A percentile compares a stretch with the other conserved stretches of the same genome.
Conservation (phyloP, 2,329 filamentous ascomycete species). For the Albophoma yamanashiensis region DNA sequence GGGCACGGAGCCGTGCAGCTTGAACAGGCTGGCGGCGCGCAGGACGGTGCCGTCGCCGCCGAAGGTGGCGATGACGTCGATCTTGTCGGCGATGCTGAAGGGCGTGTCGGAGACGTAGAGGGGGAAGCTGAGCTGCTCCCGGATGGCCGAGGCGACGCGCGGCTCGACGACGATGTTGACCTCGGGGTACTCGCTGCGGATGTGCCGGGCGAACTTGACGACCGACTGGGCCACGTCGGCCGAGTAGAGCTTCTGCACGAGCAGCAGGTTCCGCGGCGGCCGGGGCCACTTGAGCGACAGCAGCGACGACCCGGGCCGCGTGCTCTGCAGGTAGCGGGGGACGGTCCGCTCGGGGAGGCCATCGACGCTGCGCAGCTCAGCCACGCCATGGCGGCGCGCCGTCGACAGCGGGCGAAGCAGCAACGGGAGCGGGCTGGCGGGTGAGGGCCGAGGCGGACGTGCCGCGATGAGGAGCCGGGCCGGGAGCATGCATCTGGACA, state of each 20-base stretch:
- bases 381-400: slow-evolving; percentile 26
- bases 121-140: slow-evolving; percentile 60
- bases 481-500: background rate
- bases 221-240: slow-evolving; percentile 41
- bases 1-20: slow-evolving; percentile 69
- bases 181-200: slow-evolving; percentile 68
- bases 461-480: background rate
- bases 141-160: slow-evolving; percentile 59
- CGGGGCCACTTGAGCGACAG: slow-evolving; percentile 43
- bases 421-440: background rate
- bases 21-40: slow-evolving; percentile 46
- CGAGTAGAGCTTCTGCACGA: slow-evolving; percentile 48
- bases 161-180: slow-evolving; percentile 78
- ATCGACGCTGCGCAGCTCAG: slow-evolving; percentile 18
- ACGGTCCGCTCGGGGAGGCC: slow-evolving; percentile 21
- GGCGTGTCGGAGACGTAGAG: slow-evolving; percentile 48
- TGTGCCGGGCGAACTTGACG: slow-evolving; percentile 54
- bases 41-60: slow-evolving; percentile 59
- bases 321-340: slow-evolving; percentile 24
- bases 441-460: background rate
- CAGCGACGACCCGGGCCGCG: slow-evolving; percentile 39
- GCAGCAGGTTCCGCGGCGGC: slow-evolving; percentile 44
- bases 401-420: slow-evolving; percentile 35
- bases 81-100: slow-evolving; percentile 59
- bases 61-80: slow-evolving; percentile 81